A percentile compares a stretch with the other conserved stretches of the same genome.
Evolutionary conservation across 1,139 yeast species (phyloP).

Genomic region (Yamadazyma spencermartinsiae): DNA sequence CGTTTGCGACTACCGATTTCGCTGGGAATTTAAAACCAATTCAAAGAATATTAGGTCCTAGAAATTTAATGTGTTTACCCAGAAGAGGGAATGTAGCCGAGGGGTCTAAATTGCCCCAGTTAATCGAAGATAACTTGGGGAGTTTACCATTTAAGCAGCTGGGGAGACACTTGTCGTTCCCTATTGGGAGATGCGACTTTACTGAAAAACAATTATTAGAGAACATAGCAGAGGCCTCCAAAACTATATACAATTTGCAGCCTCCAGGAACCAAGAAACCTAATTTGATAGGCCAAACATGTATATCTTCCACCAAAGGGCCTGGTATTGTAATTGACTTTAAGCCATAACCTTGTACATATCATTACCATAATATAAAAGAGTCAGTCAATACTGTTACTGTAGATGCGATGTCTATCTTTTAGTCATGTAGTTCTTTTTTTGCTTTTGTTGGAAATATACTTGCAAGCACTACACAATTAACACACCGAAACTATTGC

Average conservation of each 20-base stretch:
- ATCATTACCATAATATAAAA: no score
- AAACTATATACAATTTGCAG: constrained; percentile 62
- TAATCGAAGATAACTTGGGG: constrained; percentile 61
- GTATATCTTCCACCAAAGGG: constrained; percentile 71
- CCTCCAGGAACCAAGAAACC: constrained; percentile 64
- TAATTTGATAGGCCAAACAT: constrained; percentile 68
- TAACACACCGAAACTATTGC: no score
- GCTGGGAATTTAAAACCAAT: constrained; percentile 58
- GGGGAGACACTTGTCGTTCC: constrained; percentile 58
- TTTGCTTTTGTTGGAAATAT: constrained; percentile 5
- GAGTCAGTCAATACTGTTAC: no score
- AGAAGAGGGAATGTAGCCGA: constrained; percentile 86
- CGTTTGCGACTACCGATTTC: constrained; percentile 85
- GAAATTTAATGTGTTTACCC: constrained; percentile 83
- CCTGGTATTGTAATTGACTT: constrained; percentile 76
- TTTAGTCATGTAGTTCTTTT: no score
- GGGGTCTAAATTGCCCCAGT: constrained; percentile 46
- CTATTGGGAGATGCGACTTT: constrained; percentile 79
- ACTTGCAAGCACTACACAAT: not conserved
- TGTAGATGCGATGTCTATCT: no score
- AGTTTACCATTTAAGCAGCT: constrained; percentile 74
- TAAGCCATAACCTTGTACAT: constrained; percentile 16
- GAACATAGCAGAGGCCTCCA: constrained; percentile 70
- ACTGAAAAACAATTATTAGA: constrained; percentile 72
- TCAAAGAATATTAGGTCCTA: constrained; percentile 83